A percentile compares a stretch with the other conserved stretches of the same genome.
Evolutionary conservation across 441 rosid species (phyloP).

Genomic region (Gossypium gossypioides): DNA sequence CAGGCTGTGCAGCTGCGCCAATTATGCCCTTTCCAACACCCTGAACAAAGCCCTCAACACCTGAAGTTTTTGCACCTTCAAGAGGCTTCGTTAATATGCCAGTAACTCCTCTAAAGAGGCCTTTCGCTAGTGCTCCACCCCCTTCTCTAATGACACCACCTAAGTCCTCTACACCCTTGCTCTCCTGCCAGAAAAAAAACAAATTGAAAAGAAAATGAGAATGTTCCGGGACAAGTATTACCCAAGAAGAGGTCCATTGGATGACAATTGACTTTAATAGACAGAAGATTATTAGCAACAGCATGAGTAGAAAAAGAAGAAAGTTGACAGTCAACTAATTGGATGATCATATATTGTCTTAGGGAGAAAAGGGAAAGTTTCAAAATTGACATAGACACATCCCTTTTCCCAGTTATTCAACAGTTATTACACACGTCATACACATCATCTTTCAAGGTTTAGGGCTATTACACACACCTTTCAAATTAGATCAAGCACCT

Average conservation of each 20-base stretch:
- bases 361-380: not conserved
- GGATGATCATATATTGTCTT: not conserved
- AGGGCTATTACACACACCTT: not conserved
- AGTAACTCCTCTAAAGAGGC: conserved; percentile 94
- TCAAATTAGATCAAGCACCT: not conserved
- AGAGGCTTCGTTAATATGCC: conserved; percentile 96
- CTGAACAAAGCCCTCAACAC: conserved; percentile 95
- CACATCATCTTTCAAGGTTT: not conserved
- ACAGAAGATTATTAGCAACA: not conserved
- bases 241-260: not conserved
- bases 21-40: conserved; percentile 97
- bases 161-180: conserved; percentile 91
- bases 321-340: not conserved
- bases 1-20: conserved; percentile 99
- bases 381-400: not conserved
- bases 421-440: not conserved
- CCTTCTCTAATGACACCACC: conserved; percentile 97
- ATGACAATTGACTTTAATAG: not conserved
- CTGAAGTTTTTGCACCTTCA: conserved; percentile 93
- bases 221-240: not conserved
- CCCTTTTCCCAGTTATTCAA: not conserved
- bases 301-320: not conserved
- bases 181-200: conserved; percentile 46
- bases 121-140: conserved; percentile 98
- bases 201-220: conserved; percentile 11